Conservation (phyloP, 331 rosid species). For the Telfairia occidentalis region DNA sequence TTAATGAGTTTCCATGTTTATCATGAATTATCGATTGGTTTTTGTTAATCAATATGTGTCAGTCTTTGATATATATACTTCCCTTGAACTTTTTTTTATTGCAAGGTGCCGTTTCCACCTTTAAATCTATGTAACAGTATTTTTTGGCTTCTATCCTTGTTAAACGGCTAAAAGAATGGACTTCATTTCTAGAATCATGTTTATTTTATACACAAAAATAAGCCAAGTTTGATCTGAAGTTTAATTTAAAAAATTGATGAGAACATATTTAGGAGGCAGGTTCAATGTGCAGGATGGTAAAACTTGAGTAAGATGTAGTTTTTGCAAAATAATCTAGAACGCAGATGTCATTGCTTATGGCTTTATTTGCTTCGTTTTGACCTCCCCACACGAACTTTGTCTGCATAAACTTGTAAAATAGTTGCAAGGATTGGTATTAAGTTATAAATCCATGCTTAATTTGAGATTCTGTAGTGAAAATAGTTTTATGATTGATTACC, state of each 20-base stretch:
- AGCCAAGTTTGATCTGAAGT: neutral
- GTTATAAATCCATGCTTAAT: neutral
- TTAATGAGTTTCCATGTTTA: neutral
- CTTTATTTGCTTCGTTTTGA: neutral
- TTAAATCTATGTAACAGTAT: neutral
- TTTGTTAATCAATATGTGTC: neutral
- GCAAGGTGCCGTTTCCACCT: neutral
- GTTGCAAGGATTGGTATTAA: neutral
- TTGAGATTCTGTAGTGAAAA: neutral
- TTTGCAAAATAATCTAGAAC: neutral
- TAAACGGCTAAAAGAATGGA: constrained; percentile 4
- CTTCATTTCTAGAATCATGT: neutral
- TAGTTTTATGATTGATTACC: neutral
- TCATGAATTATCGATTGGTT: neutral
- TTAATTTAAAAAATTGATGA: neutral
- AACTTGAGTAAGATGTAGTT: neutral
- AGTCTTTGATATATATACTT: neutral
- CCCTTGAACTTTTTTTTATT: neutral
- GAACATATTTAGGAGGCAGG: neutral
- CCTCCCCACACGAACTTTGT: neutral
- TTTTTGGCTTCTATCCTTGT: constrained; percentile 4
- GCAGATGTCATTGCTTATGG: neutral
- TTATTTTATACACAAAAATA: neutral
- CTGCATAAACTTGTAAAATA: neutral
- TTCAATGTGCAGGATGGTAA: neutral